A percentile compares a stretch with the other conserved stretches of the same genome.
These are phyloP conservation scores for Ustilago cynodontis DNA, from an alignment of 1,284 basidiomycete genomes.

Conservation along the genomic window DNA sequence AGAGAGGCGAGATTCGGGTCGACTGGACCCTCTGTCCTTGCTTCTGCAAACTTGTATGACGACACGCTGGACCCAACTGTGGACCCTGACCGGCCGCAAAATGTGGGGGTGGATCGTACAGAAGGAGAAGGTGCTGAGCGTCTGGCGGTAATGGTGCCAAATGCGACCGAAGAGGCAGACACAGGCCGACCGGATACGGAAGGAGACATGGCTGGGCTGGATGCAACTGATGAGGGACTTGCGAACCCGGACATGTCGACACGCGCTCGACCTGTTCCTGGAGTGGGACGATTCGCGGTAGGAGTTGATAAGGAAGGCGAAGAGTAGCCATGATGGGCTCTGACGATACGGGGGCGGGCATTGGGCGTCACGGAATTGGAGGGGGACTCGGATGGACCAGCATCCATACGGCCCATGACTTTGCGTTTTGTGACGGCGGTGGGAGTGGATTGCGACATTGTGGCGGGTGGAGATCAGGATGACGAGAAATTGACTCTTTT, in stretches of 20 bases:
- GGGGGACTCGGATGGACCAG: constrained; percentile 29
- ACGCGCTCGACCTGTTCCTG: constrained; percentile 33
- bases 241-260: constrained; percentile 51
- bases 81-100: constrained; percentile 31
- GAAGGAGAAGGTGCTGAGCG: constrained; percentile 34
- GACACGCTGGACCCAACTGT: constrained; percentile 16
- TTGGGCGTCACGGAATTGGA: constrained; percentile 38
- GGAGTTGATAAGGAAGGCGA: constrained; percentile 40
- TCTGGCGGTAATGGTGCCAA: constrained; percentile 22
- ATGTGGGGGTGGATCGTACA: constrained; percentile 26
- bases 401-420: constrained; percentile 52
- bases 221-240: constrained; percentile 29
- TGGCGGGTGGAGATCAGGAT: background rate
- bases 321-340: constrained; percentile 43
- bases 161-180: constrained; percentile 25
- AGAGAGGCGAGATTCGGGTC: constrained; percentile 27
- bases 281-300: constrained; percentile 16
- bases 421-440: constrained; percentile 44
- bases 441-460: constrained; percentile 46
- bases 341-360: constrained; percentile 38
- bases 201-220: constrained; percentile 45
- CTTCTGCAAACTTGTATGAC: constrained; percentile 24
- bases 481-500: too few relatives aligned
- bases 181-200: constrained; percentile 16
- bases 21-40: constrained; percentile 15